Evolutionary conservation across 2,329 filamentous ascomycete genomes (phyloP).

Genomic region (Passalora sequoiae): DNA sequence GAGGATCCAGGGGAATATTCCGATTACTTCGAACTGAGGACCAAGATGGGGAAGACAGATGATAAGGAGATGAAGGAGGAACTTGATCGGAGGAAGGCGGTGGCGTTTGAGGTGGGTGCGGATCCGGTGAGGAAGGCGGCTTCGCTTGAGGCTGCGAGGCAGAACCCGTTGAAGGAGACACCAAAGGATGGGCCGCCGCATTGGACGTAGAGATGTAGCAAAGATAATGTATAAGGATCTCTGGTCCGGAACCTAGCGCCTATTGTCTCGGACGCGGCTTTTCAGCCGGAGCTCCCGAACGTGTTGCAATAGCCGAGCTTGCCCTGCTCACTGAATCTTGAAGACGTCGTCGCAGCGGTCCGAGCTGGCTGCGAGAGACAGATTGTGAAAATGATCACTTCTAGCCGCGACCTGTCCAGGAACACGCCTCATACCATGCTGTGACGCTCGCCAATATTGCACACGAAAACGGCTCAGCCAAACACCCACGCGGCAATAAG

Average conservation of each 20-base stretch:
- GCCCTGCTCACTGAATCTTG: too few relatives aligned
- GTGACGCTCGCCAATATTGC: too few relatives aligned
- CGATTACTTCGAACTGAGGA: conserved; percentile 43
- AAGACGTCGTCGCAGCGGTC: too few relatives aligned
- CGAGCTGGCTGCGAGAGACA: too few relatives aligned
- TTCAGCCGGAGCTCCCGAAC: too few relatives aligned
- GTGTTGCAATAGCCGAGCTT: too few relatives aligned
- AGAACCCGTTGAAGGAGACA: background rate
- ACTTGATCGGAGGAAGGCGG: conserved; percentile 40
- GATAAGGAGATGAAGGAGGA: conserved; percentile 34
- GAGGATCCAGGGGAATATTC: conserved; percentile 47
- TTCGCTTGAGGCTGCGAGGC: conserved; percentile 44
- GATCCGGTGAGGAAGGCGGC: conserved; percentile 7
- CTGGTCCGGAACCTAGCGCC: background rate
- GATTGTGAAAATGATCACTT: too few relatives aligned
- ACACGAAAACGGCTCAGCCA: too few relatives aligned
- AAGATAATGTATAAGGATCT: background rate
- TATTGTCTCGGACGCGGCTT: too few relatives aligned
- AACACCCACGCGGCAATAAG: too few relatives aligned
- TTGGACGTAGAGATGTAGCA: conserved; percentile 1
- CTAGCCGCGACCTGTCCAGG: too few relatives aligned
- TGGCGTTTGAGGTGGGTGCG: conserved; percentile 28
- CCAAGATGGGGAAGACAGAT: background rate
- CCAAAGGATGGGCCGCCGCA: conserved; percentile 8
- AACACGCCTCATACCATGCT: too few relatives aligned